Evolutionary conservation across 805 yeast species (phyloP).

Genomic region (Kazachstania africana): DNA sequence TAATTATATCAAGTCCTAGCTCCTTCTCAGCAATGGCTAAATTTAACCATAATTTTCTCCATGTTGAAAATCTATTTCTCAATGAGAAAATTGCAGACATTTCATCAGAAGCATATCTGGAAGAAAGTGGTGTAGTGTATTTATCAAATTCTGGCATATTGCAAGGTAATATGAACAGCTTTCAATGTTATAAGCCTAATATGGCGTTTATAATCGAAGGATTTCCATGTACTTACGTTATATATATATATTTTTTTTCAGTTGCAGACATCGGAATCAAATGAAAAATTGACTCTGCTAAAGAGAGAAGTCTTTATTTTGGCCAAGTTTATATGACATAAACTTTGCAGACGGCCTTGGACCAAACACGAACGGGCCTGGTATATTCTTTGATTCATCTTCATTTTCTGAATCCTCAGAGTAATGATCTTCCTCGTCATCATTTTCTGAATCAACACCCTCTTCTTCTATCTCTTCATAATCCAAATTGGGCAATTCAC

Average conservation of each 20-base stretch:
- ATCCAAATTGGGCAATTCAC: conserved; percentile 11
- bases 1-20: conserved; percentile 71
- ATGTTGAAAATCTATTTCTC: conserved; percentile 90
- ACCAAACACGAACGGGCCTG: conserved; percentile 15
- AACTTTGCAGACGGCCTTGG: conserved; percentile 61
- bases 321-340: conserved; percentile 43
- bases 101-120: conserved; percentile 96
- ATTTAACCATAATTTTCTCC: conserved; percentile 96
- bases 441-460: conserved; percentile 8
- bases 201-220: no score
- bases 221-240: no score
- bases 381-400: conserved; percentile 2
- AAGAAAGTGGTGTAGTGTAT: conserved; percentile 85
- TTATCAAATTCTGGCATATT: conserved; percentile 41
- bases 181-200: no score
- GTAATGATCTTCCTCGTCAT: conserved; percentile 9
- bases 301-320: neutral
- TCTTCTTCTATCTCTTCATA: conserved; percentile 3
- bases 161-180: no score
- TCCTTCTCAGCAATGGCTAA: conserved; percentile 93
- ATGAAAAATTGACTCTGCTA: neutral
- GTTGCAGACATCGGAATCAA: neutral
- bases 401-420: conserved; percentile 10
- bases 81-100: conserved; percentile 88
- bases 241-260: neutral